Evolutionary conservation across 345 rosid species (phyloP).

Genomic region (Pistacia atlantica): DNA sequence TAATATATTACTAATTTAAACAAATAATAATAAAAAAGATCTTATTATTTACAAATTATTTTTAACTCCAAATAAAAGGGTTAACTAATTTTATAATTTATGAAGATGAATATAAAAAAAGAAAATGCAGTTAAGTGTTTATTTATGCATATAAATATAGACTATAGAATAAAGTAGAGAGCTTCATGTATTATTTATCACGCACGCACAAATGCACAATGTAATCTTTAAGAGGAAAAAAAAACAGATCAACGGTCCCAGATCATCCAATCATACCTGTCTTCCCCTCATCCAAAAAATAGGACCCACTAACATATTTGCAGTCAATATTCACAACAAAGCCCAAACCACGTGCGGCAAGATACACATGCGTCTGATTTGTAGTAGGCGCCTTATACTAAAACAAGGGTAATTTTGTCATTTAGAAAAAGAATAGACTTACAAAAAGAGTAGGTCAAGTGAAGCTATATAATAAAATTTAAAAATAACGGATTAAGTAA

Average conservation of each 20-base stretch:
- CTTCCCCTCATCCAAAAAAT: neutral
- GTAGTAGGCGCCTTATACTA: neutral
- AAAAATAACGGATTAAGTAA: neutral
- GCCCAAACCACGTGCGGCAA: neutral
- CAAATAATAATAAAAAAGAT: too few species aligned
- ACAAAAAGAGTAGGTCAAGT: slow-evolving; percentile 7
- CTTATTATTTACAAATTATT: too few species aligned
- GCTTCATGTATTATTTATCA: too few species aligned
- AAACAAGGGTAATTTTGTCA: slow-evolving; percentile 1
- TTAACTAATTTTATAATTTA: too few species aligned
- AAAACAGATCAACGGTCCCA: neutral
- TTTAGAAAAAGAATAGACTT: neutral
- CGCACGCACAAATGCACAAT: too few species aligned
- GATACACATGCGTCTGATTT: neutral
- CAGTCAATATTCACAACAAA: neutral
- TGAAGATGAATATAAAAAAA: too few species aligned
- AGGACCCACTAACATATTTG: slow-evolving; percentile 10
- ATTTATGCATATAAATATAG: too few species aligned
- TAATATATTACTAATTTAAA: too few species aligned
- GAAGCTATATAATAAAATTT: neutral
- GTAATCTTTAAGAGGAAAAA: too few species aligned
- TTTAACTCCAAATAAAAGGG: too few species aligned
- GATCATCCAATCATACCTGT: neutral
- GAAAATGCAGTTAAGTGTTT: too few species aligned
- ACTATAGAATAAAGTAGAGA: too few species aligned